Evolutionary conservation across 139 green algal genomes (phyloP), one percentile per base, ranked within the genome.

Genomic region (Chlorella sorokiniana): DNA sequence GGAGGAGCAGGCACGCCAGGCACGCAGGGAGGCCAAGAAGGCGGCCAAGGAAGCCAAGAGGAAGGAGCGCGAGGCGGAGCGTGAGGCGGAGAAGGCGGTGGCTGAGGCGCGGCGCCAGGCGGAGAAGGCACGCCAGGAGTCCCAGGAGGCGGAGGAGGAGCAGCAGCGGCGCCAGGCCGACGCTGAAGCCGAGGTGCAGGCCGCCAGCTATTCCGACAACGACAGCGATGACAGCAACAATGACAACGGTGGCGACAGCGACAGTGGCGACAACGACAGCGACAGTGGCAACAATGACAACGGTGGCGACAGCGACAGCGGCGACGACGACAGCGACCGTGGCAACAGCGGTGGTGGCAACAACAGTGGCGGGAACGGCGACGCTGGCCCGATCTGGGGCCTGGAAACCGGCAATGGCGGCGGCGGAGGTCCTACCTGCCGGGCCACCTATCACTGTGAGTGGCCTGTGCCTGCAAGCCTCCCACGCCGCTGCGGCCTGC

Each of bases 361-460:
- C 56, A 31, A 22, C 56, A 31, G 56, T n/a, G 56, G 23, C 56
- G n/a, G 56, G 18, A 65, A 59, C 14, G 48, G 56, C 56, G 22
- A n/a, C 56, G 56, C 18, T 33, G 56, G 22, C 56, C 56, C 56
- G 18, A 65, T 65, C 22, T 65, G 56, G 56, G 56, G 56, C 18
- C 16, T 65, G 56, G 56, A 65, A 22, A 65, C 56, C 18, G 56
- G 56, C 18, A 10, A 31, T 22, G 22, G 56, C 18, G 10, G 18
- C 56, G 23, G 23, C 18, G 56, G 56, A 10, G 56, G 56, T 6
- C 18, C 18, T 10, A 33, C 56, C 56, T 16, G 29, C 18, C 23
- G 23, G 18, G 56, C 56, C 56, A 65, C 56, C 56, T 65, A 65
- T 22, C 56, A 65, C 56, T 65, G 56, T 65, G 56, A 65, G 56